Conservation (phyloP, 2,329 filamentous ascomycete genomes). For the Cladosporium phlei region DNA sequence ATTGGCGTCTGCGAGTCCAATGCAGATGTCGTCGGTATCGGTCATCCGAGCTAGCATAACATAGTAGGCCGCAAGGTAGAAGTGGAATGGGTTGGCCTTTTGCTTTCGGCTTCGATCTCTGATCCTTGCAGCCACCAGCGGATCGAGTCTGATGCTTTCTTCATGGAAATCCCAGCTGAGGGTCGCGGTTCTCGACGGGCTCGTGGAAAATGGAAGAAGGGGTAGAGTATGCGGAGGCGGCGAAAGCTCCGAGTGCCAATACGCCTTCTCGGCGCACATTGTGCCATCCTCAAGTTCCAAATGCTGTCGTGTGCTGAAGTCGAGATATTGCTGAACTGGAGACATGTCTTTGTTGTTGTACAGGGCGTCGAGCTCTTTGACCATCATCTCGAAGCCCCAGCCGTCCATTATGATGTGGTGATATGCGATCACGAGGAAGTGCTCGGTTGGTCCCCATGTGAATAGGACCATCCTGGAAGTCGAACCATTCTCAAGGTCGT, state of each 20-base stretch:
- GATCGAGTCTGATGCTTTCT: slow-evolving; percentile 11
- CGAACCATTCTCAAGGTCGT: slow-evolving; percentile 24
- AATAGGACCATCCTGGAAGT: slow-evolving; percentile 22
- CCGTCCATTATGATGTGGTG: slow-evolving; percentile 36
- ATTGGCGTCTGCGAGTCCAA: slow-evolving; percentile 40
- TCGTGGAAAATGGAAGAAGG: background rate
- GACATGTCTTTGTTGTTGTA: slow-evolving; percentile 13
- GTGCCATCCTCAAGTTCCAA: background rate
- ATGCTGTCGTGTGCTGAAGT: background rate
- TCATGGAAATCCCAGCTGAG: background rate
- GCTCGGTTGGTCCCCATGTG: slow-evolving; percentile 2
- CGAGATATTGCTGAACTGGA: background rate
- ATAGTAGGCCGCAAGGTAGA: slow-evolving; percentile 34
- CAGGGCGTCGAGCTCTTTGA: slow-evolving; percentile 21
- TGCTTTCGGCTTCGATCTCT: slow-evolving; percentile 14
- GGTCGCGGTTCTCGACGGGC: background rate
- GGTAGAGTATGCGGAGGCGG: no score
- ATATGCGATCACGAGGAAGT: slow-evolving; percentile 23
- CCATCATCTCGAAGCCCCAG: slow-evolving; percentile 23
- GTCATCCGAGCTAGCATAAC: slow-evolving; percentile 28
- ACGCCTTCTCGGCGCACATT: background rate
- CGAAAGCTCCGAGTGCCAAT: background rate
- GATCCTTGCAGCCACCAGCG: slow-evolving; percentile 13
- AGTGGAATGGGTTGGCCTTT: slow-evolving; percentile 26
- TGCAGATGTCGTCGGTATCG: slow-evolving; percentile 32